Evolutionary conservation across 805 yeast species (phyloP).

Genomic region (Ogataea pignaliae): DNA sequence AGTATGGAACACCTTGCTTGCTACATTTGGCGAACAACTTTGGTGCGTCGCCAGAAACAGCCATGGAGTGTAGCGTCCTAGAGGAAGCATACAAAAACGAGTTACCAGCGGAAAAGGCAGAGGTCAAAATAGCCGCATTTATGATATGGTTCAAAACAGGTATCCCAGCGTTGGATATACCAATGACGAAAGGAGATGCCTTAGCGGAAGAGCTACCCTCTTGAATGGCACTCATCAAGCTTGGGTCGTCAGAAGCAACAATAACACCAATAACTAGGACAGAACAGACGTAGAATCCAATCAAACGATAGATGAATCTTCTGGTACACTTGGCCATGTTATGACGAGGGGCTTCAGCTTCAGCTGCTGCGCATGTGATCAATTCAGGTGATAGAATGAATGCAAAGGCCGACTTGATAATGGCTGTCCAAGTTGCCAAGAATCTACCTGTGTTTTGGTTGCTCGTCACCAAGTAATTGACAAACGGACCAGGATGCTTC

Average conservation of each 20-base stretch:
- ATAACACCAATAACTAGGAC: slow-evolving; percentile 40
- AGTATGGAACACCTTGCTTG: slow-evolving; percentile 53
- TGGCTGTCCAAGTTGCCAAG: slow-evolving; percentile 13
- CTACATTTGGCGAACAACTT: slow-evolving; percentile 16
- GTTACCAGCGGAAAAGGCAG: slow-evolving; percentile 27
- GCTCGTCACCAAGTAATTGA: slow-evolving; percentile 42
- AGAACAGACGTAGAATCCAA: slow-evolving; percentile 10
- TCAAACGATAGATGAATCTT: slow-evolving; percentile 10
- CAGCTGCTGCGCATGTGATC: slow-evolving; percentile 10
- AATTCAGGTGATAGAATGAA: slow-evolving; percentile 32
- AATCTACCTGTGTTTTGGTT: slow-evolving; percentile 39
- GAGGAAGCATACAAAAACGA: background rate
- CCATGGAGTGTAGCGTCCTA: slow-evolving; percentile 1
- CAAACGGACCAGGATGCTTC: slow-evolving; percentile 36
- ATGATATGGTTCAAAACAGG: slow-evolving; percentile 33
- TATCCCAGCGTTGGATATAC: slow-evolving; percentile 32
- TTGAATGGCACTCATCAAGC: background rate
- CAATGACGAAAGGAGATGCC: slow-evolving; percentile 39
- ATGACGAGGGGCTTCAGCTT: slow-evolving; percentile 5
- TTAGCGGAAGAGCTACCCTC: slow-evolving; percentile 15
- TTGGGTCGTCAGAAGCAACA: slow-evolving; percentile 31
- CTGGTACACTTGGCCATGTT: slow-evolving; percentile 10
- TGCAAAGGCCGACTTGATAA: slow-evolving; percentile 1
- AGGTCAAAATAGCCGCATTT: slow-evolving; percentile 36
- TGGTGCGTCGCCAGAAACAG: slow-evolving; percentile 1